A percentile compares a stretch with the other conserved stretches of the same genome.
Conservation (phyloP, 2,329 filamentous ascomycete genomes). For the Orbilia javanica region DNA sequence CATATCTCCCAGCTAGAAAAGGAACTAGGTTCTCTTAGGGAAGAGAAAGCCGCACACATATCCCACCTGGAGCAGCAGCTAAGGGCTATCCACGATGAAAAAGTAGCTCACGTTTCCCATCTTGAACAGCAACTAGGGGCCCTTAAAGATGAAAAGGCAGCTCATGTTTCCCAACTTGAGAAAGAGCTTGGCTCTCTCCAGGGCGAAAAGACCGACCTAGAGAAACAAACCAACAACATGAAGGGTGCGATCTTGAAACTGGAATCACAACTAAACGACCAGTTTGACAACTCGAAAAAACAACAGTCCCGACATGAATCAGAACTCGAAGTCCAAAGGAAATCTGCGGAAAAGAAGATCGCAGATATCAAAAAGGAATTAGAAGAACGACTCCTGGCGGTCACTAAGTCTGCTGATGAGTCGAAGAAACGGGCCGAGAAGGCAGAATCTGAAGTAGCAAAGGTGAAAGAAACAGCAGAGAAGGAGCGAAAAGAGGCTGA, state of each 20-base stretch:
- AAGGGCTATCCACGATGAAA: conserved; percentile 70
- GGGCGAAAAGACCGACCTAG: conserved; percentile 69
- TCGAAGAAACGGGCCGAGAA: conserved; percentile 64
- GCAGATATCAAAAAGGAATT: conserved; percentile 65
- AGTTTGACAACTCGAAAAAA: conserved; percentile 68
- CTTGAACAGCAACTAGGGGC: conserved; percentile 63
- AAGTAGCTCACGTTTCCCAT: conserved; percentile 54
- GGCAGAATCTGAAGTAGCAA: conserved; percentile 63
- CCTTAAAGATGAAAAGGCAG: conserved; percentile 73
- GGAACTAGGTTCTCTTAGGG: conserved; percentile 18
- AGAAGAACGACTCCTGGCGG: conserved; percentile 66
- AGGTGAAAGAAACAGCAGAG: conserved; percentile 63
- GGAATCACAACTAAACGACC: conserved; percentile 63
- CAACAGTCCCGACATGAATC: conserved; percentile 60
- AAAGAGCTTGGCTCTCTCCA: conserved; percentile 68
- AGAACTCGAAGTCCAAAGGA: conserved; percentile 62
- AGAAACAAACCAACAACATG: conserved; percentile 41
- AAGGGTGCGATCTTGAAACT: conserved; percentile 63
- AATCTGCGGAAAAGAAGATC: conserved; percentile 64
- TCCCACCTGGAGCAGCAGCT: conserved; percentile 66
- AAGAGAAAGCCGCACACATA: conserved; percentile 8
- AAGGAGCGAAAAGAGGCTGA: conserved; percentile 68
- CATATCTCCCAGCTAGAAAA: conserved; percentile 37
- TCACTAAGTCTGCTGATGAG: conserved; percentile 65
- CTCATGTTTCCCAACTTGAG: conserved; percentile 50